Base-by-base conservation (phyloP, 164 flowering plant species). In the Magnolia changhungtana region DNA sequence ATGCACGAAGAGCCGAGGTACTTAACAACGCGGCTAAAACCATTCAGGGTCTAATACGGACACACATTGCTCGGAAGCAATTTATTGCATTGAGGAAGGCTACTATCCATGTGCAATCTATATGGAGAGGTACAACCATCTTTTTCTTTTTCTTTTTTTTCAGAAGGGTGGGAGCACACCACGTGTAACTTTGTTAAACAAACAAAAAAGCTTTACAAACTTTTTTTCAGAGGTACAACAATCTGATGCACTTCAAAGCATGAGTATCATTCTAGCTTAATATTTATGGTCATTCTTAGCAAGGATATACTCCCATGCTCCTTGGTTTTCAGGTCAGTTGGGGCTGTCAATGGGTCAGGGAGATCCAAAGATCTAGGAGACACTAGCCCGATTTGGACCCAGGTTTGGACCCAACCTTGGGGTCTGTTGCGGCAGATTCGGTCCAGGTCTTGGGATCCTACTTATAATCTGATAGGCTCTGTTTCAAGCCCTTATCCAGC, bases 81-180 rank as follows among this genome's bases (percentile, higher is more conserved):
- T 96, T 85, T 74, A 52, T 86, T 84, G 76, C 84, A 29, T 66
- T 88, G 81, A 83, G 86, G 78, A 81, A 78, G 78, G 87, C 94
- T 74, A 78, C 90, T 69, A 83, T 94, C 72, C 63, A 19, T 69
- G 63, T 92, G 77, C 95, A 96, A 72, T 78, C 94, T 72, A 27
- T 79, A 10, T 91, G 95, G 80, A 86, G 97, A 92, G 90, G 98
- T 93, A 69, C 84, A 83, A 79, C 52, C 49, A 49, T 67, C 16
- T 63, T 29, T 19, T 59, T 11, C 2, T 11, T 11, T 14, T 55
- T 55, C 1, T 3, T 16, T 11, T 14, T 11, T 55, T 55, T 55
- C 61, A 37, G 45, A 37, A 37, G 4, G 45, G 7, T 37, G 45
- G 45, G 45, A 37, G 7, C 45, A 37, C 45, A 37, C 45, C 45